Conservation (phyloP, 177 flowering plant genomes). For the Vitis hybrid region DNA sequence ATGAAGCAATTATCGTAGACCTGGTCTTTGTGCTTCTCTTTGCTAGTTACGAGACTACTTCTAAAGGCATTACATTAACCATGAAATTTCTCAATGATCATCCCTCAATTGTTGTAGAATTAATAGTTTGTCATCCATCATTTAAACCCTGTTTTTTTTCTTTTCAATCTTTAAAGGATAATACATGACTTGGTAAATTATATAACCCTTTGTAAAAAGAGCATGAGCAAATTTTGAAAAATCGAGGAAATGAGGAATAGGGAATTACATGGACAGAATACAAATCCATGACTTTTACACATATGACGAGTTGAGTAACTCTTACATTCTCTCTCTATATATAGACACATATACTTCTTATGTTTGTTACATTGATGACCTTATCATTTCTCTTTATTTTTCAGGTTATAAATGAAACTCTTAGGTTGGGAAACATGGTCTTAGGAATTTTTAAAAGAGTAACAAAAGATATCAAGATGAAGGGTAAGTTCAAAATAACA, state of each 20-base stretch:
- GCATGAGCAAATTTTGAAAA: conserved; percentile 22
- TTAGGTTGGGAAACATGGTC: conserved; percentile 26
- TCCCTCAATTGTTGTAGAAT: conserved; percentile 16
- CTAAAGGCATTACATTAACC: conserved; percentile 17
- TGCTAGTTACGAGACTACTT: conserved; percentile 25
- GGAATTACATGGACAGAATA: conserved; percentile 30
- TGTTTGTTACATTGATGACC: not conserved
- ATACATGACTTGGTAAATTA: not conserved
- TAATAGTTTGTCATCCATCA: conserved; percentile 17
- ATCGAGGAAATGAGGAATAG: not conserved
- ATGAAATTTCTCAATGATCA: conserved; percentile 29
- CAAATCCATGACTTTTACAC: conserved; percentile 31
- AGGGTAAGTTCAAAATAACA: conserved; percentile 9
- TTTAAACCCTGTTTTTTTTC: not conserved
- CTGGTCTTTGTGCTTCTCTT: conserved; percentile 27
- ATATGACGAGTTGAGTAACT: conserved; percentile 7
- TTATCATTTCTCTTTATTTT: not conserved
- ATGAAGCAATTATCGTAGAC: conserved; percentile 11
- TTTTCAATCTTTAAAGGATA: not conserved
- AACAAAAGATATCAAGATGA: conserved; percentile 12
- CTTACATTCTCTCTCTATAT: no score
- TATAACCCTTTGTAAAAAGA: conserved; percentile 14
- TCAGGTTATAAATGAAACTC: conserved; percentile 29
- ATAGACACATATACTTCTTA: not conserved
- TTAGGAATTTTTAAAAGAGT: conserved; percentile 23